Base-by-base conservation (phyloP, 139 green algal species). In the Chlamydomonas incerta region DNA sequence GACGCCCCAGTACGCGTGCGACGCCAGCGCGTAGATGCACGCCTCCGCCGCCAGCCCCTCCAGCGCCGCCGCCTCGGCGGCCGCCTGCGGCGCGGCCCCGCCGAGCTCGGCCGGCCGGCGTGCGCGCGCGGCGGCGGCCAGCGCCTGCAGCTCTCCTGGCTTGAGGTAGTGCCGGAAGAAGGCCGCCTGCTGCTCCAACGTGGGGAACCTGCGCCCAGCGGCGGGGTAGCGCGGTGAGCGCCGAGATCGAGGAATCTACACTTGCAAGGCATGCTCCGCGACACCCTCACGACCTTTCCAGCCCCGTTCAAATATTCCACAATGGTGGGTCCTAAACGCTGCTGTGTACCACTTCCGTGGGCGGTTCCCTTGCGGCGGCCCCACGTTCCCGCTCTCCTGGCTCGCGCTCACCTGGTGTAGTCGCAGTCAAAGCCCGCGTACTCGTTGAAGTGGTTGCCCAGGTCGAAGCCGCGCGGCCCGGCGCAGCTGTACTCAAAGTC, bases 381-480 rank as follows among this genome's bases (percentile, higher is more conserved):
- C n/a, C n/a, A n/a, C n/a, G n/a, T n/a, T n/a, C n/a, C n/a, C n/a
- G n/a, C n/a, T n/a, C n/a, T 11, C 24, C 15, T 14, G 14, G 24
- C 8, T 13, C n/a, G 18, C 34, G 14, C 73, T 4, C 41, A 98
- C 72, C 90, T 88, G 3, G 35, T 87, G 75, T 97, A 98, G 65
- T 98, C 95, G 74, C 96, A 96, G n/a, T 99, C 96, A 85, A 99
- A 98, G 9, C 97, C 97, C 52, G 97, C 97, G 74, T 97, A 99
- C 90, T 99, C 98, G 79, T 95, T 96, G 91, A 99, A 99, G 81
- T 99, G 97, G 90, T 99, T 99, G 37, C 94, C 96, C 31, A 91
- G 89, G 87, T 99, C 96, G 86, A 96, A 98, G 13, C 96, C 97
- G 20, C 92, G 90, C 68, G 93, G 95, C 23, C 91, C 94, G 71